A percentile compares a stretch with the other conserved stretches of the same genome.
Evolutionary conservation across 1,284 basidiomycete genomes (phyloP).

Genomic region (Bondarzewia mesenterica): DNA sequence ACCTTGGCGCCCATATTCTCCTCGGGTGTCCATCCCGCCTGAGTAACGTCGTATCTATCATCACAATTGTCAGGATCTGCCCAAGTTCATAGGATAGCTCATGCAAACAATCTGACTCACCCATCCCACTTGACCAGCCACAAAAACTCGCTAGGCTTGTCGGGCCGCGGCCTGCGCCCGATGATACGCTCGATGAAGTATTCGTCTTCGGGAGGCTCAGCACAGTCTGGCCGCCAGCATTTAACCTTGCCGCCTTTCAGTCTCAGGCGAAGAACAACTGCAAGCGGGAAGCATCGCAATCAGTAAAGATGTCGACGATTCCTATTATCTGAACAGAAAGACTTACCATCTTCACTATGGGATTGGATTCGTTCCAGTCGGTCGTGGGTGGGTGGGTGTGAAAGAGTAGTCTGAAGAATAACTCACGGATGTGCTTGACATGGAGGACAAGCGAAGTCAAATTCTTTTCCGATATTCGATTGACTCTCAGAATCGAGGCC

Average conservation of each 20-base stretch:
- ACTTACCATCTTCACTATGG: too few species aligned
- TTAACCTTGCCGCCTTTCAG: not conserved
- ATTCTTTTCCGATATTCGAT: constrained; percentile 17
- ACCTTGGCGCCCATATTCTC: constrained; percentile 4
- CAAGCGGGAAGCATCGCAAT: not conserved
- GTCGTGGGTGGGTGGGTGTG: not conserved
- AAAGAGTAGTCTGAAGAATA: not conserved
- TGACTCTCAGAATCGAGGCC: constrained; percentile 15
- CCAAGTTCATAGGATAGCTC: not conserved
- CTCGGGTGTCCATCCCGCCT: constrained; percentile 4
- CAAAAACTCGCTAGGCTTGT: constrained; percentile 8
- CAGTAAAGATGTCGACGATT: too few species aligned
- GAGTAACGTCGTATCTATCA: constrained; percentile 2
- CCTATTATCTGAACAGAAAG: too few species aligned
- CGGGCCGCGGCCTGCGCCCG: constrained; percentile 18
- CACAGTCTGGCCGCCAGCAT: constrained; percentile 10
- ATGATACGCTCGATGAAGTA: constrained; percentile 25
- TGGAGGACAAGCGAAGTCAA: constrained; percentile 21
- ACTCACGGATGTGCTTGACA: constrained; percentile 14
- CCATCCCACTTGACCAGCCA: constrained; percentile 31
- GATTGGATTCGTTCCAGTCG: too few species aligned
- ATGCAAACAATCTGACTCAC: constrained; percentile 13
- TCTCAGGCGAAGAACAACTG: constrained; percentile 6
- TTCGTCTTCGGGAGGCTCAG: constrained; percentile 11
- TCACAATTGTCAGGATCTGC: not conserved